Conservation (phyloP, 1,284 basidiomycete species). For the Calocybe gambosa region DNA sequence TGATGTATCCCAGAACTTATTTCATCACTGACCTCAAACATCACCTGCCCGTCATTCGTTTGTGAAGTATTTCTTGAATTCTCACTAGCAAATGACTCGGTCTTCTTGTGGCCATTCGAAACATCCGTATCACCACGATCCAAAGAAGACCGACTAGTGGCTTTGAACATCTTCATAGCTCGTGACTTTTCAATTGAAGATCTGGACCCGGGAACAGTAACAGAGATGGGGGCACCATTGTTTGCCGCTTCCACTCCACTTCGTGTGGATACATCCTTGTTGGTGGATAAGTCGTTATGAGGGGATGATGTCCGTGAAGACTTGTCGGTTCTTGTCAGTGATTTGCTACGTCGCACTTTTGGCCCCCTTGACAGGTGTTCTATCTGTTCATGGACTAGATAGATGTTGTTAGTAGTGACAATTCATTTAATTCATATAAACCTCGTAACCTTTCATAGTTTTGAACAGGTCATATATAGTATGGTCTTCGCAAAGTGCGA, state of each 20-base stretch:
- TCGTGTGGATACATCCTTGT: slow-evolving; percentile 20
- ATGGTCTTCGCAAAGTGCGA: slow-evolving; percentile 84
- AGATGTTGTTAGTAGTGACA: slow-evolving; percentile 1
- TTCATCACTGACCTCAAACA: slow-evolving; percentile 21
- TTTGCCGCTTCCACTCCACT: slow-evolving; percentile 34
- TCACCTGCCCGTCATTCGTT: slow-evolving; percentile 18
- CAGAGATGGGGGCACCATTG: slow-evolving; percentile 19
- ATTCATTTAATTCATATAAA: background rate
- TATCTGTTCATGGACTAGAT: slow-evolving; percentile 69
- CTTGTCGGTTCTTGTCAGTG: slow-evolving; percentile 46
- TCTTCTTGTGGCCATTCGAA: slow-evolving; percentile 41
- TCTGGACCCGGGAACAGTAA: slow-evolving; percentile 31
- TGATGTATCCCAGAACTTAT: background rate
- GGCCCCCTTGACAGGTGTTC: slow-evolving; percentile 57
- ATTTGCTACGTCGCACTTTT: slow-evolving; percentile 61
- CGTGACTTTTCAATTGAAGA: slow-evolving; percentile 56
- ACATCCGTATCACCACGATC: slow-evolving; percentile 37
- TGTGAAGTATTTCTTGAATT: slow-evolving; percentile 30
- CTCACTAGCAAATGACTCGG: slow-evolving; percentile 49
- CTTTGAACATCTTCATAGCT: slow-evolving; percentile 51
- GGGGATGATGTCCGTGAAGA: slow-evolving; percentile 34
- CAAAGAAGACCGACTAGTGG: slow-evolving; percentile 33
- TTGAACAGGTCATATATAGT: slow-evolving; percentile 79
- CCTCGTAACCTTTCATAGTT: slow-evolving; percentile 69
- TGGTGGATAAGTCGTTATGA: slow-evolving; percentile 29